Percentiles rank a stretch among this genome's conserved stretches.
phyloP scores from a whole-genome alignment of 371 early-diverging fungal genomes.

The Cladochytrium tenue region DNA sequence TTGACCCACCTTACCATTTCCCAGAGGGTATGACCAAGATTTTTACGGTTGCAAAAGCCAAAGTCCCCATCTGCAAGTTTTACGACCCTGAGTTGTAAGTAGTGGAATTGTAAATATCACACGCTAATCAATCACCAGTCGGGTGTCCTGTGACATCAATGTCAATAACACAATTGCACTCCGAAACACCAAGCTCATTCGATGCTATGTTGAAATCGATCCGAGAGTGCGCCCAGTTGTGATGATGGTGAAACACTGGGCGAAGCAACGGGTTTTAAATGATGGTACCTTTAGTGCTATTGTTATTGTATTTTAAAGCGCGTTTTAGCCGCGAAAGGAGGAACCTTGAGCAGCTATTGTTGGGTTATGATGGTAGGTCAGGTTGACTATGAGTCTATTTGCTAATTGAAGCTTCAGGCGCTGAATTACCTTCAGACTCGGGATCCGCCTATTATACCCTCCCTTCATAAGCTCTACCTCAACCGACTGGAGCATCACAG shows the following conservation, averaged over 20 bases:
- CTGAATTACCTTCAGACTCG: slow-evolving; percentile 87
- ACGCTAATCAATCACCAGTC: background rate
- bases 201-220: slow-evolving; percentile 75
- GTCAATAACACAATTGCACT: slow-evolving; percentile 78
- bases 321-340: slow-evolving; percentile 71
- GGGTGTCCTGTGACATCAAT: slow-evolving; percentile 77
- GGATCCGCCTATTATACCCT: slow-evolving; percentile 83
- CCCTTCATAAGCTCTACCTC: slow-evolving; percentile 66
- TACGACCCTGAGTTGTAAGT: slow-evolving; percentile 56
- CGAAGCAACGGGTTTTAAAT: slow-evolving; percentile 68
- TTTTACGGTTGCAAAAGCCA: slow-evolving; percentile 45
- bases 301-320: background rate
- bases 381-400: slow-evolving; percentile 5
- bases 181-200: slow-evolving; percentile 76
- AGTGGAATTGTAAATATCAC: background rate
- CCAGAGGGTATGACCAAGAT: slow-evolving; percentile 44
- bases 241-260: slow-evolving; percentile 82
- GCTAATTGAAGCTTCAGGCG: slow-evolving; percentile 12
- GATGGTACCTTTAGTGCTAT: slow-evolving; percentile 46
- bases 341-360: slow-evolving; percentile 89
- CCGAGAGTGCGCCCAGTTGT: slow-evolving; percentile 75
- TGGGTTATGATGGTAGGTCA: slow-evolving; percentile 81
- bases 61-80: slow-evolving; percentile 71
- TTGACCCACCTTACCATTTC: too few species aligned
- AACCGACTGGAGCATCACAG: slow-evolving; percentile 15